Evolutionary conservation across 441 rosid genomes (phyloP), one percentile per base, ranked within the genome.

Genomic region (Geranium incanum): DNA sequence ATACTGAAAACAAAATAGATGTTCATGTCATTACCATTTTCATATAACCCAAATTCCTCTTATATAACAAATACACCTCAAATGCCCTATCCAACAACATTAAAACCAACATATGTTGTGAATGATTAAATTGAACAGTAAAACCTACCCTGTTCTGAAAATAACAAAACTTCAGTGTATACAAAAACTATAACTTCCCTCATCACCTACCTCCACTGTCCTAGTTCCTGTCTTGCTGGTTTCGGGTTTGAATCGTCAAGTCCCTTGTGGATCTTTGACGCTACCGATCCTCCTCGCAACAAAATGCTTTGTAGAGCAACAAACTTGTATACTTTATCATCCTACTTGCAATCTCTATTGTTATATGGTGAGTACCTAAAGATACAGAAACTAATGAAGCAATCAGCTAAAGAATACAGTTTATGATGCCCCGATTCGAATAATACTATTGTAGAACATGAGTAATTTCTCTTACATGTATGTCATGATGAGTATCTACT

Each of bases 401-500:
- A 43, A 0, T 43, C 11, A 43, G 33, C 23, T 59, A 18, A 21
- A 59, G 11, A 18, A 4, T 7, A 38, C 43, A 38, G 8, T 38
- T 38, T 38, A 7, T 38, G 6, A 38, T 38, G 43, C 6, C 8
- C 8, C 6, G 6, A 38, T 38, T 38, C 5, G 8, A 38, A 38
- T 38, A 38, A 38, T 38, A 4, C 5, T 4, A 38, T 7, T 38
- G 43, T 38, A 4, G 5, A 7, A 7, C 5, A 38, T 38, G 6
- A 38, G 5, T 7, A 39, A 39, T 5, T 39, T 4, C 5, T 69
- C 73, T 71, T 45, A 71, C 73, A 38, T 63, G 68, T 70, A 16
- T 5, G 23, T 59, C 13, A 28, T 36, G 13, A 41, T 36, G 13
- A 12, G 0, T 72, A 70, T 79, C n/a, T 74, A 43, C 73, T 75